A percentile compares a stretch with the other conserved stretches of the same genome.
Evolutionary conservation across 1,284 basidiomycete species (phyloP).

Genomic region (Cronartium quercuum): DNA sequence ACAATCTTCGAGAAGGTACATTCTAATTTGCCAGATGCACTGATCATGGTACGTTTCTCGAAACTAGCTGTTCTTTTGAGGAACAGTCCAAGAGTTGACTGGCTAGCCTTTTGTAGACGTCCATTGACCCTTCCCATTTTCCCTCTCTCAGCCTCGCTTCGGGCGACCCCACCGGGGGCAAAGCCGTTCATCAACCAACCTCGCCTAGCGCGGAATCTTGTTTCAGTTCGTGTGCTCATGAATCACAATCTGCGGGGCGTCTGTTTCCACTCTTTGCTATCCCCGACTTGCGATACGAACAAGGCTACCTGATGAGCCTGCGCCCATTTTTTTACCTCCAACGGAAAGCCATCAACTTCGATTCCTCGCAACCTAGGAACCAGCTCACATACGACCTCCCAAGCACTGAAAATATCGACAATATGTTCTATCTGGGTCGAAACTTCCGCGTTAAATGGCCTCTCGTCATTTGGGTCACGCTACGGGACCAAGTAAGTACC

Average conservation of each 20-base stretch:
- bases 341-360: neutral
- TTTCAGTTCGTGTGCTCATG: conserved; percentile 2
- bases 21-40: too few relatives aligned
- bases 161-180: neutral
- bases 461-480: conserved; percentile 19
- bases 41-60: too few relatives aligned
- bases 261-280: conserved; percentile 2
- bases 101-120: conserved; percentile 14
- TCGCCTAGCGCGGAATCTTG: neutral
- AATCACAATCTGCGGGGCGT: neutral
- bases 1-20: too few relatives aligned
- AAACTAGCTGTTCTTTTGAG: too few relatives aligned
- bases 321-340: conserved; percentile 30
- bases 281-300: conserved; percentile 33
- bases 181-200: conserved; percentile 6
- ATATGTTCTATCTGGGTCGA: conserved; percentile 21
- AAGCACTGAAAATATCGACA: neutral
- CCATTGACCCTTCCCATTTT: conserved; percentile 26
- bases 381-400: neutral
- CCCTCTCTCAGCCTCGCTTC: conserved; percentile 5
- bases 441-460: conserved; percentile 31
- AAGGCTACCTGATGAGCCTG: conserved; percentile 29
- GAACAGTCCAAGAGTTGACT: too few relatives aligned
- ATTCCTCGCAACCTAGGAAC: neutral
- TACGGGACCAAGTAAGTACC: conserved; percentile 28